These are phyloP conservation scores for Phialophora macrospora DNA, from an alignment of 2,329 filamentous ascomycete genomes.

Conservation along the genomic window DNA sequence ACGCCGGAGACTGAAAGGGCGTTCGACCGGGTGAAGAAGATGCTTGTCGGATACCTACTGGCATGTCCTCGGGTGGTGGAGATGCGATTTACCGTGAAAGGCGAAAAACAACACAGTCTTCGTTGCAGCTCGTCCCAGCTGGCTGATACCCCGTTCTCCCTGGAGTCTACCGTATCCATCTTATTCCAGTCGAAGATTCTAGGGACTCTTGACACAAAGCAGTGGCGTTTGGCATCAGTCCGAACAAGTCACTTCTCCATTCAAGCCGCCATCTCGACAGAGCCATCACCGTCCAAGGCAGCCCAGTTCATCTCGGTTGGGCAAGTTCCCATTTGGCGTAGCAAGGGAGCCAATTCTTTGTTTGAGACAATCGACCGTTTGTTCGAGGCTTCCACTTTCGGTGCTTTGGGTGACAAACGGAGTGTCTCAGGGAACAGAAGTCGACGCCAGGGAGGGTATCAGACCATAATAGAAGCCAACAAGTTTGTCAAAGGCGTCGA, in stretches of 20 bases:
- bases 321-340: slow-evolving; percentile 65
- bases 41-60: slow-evolving; percentile 69
- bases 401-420: slow-evolving; percentile 57
- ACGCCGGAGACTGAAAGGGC: slow-evolving; percentile 62
- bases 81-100: slow-evolving; percentile 16
- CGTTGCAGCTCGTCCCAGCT: slow-evolving; percentile 7
- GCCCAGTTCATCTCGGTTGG: slow-evolving; percentile 84
- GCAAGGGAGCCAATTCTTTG: slow-evolving; percentile 65
- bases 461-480: slow-evolving; percentile 44
- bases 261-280: slow-evolving; percentile 69
- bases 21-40: slow-evolving; percentile 67
- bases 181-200: slow-evolving; percentile 30
- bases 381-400: slow-evolving; percentile 79
- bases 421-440: neutral
- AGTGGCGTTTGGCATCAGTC: slow-evolving; percentile 75
- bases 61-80: slow-evolving; percentile 60
- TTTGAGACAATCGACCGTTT: slow-evolving; percentile 79
- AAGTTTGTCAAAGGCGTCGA: slow-evolving; percentile 67
- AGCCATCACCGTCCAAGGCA: slow-evolving; percentile 71
- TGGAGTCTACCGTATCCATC: slow-evolving; percentile 20
- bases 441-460: slow-evolving; percentile 40
- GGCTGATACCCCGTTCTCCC: neutral
- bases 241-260: slow-evolving; percentile 66
- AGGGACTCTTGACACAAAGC: slow-evolving; percentile 49
- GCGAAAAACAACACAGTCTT: slow-evolving; percentile 7